These are phyloP conservation scores for Ophiognomonia clavigignenti-juglandacearum DNA, from an alignment of 2,329 filamentous ascomycete genomes.

Conservation along the genomic window DNA sequence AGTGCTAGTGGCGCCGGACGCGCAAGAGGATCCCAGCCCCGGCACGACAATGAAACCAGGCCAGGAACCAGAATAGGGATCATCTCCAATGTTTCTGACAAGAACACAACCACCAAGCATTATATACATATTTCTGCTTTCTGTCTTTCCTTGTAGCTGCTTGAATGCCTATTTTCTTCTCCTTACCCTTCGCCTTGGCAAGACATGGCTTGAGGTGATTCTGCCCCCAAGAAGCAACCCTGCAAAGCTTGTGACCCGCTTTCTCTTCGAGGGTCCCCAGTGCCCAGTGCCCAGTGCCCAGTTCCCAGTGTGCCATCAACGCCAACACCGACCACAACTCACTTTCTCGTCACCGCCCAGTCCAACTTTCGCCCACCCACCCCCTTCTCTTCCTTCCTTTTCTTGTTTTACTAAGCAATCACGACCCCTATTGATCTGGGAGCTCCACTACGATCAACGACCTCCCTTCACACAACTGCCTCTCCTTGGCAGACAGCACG, in stretches of 20 bases:
- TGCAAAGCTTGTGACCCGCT: constrained; percentile 3
- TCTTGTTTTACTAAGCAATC: constrained; percentile 17
- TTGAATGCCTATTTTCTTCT: not conserved
- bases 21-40: not conserved
- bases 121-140: not conserved
- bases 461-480: not conserved
- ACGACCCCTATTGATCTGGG: constrained; percentile 13
- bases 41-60: constrained; percentile 3
- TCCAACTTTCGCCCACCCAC: too few relatives aligned
- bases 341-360: constrained; percentile 8
- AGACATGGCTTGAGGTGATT: not conserved
- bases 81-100: not conserved
- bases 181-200: not conserved
- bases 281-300: too few relatives aligned
- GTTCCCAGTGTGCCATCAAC: too few relatives aligned
- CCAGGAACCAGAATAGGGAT: not conserved
- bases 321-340: constrained; percentile 10
- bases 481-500: not conserved
- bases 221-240: constrained; percentile 5
- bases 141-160: not conserved
- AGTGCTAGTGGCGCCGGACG: too few relatives aligned
- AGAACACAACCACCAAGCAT: not conserved
- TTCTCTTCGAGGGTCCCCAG: too few relatives aligned
- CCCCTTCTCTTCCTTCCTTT: not conserved
- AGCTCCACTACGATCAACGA: constrained; percentile 9